Evolutionary conservation across 768 basidiomycete genomes (phyloP), one percentile per base, ranked within the genome.

Genomic region (Fomitopsis pulvina): DNA sequence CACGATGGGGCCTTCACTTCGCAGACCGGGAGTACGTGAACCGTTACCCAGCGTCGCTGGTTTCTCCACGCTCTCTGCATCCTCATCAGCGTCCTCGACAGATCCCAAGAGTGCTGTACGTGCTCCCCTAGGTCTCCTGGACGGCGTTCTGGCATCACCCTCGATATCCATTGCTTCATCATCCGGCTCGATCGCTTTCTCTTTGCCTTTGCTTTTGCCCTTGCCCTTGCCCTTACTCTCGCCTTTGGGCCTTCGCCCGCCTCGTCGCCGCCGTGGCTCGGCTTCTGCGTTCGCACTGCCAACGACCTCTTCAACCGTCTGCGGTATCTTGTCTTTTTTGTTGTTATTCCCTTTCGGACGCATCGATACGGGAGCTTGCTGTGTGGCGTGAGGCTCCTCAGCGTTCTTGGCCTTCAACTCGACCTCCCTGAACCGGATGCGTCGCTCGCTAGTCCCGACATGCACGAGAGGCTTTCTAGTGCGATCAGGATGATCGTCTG

Each of bases 341-440:
- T 20, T 43, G 41, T 25, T 43, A 11, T 21, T 51, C 4, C 30
- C 26, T n/a, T 44, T 30, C 14, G 45, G 14, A 5, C 18, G 34
- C 34, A 18, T 5, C 34, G 14, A 16, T 18, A 18, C 34, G 4
- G 34, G 34, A 12, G 26, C 18, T 29, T 41, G 43, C 10, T 41
- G 10, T 9, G 41, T 27, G 11, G 42, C 30, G 11, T 30, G 24
- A 16, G 27, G 34, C n/a, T 24, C 16, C n/a, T 16, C 14, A 12
- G 25, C 9, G 22, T 9, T 46, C 16, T 39, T 41, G 18, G 52
- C 56, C 0, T 51, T 58, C 37, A 88, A 68, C 25, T 80, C 78
- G 3, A 88, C 81, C 60, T 87, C 82, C 52, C 75, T 77, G 67
- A 91, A 91, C n/a, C 72, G 74, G 46, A 89, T 77, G 7, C 88